A percentile compares a stretch with the other conserved stretches of the same genome.
Evolutionary conservation across 2,329 filamentous ascomycete species (phyloP).

Genomic region (Alternaria sp.): DNA sequence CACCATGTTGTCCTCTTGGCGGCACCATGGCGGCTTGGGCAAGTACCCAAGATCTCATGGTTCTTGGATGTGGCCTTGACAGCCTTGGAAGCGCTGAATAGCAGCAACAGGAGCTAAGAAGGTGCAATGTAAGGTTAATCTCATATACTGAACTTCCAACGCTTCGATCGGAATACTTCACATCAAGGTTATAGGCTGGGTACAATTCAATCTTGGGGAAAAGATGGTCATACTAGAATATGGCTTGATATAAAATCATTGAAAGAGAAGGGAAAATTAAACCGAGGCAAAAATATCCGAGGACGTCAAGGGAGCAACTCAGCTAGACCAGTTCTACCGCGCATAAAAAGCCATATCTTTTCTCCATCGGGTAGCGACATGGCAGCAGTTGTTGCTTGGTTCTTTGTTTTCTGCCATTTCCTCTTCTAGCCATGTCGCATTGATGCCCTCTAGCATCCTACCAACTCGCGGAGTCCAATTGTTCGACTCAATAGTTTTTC

Average conservation of each 20-base stretch:
- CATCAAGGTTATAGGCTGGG: not conserved
- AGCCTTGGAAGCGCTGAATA: too few relatives aligned
- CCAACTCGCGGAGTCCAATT: slow-evolving; percentile 7
- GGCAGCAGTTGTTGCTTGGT: too few relatives aligned
- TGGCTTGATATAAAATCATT: too few relatives aligned
- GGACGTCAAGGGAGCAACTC: not conserved
- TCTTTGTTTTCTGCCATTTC: not conserved
- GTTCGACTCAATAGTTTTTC: not conserved
- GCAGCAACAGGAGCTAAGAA: not conserved
- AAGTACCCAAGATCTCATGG: not conserved
- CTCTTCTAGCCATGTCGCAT: not conserved
- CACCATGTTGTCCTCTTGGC: slow-evolving; percentile 7
- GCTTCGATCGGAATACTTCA: not conserved
- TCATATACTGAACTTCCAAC: not conserved
- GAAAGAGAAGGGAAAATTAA: too few relatives aligned
- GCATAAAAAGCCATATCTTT: not conserved
- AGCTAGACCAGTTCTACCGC: not conserved
- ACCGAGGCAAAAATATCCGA: too few relatives aligned
- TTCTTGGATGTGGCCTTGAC: not conserved
- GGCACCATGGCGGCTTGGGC: not conserved
- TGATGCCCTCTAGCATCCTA: slow-evolving; percentile 6
- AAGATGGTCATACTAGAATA: too few relatives aligned
- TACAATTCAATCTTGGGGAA: too few relatives aligned
- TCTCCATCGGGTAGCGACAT: too few relatives aligned
- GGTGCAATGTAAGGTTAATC: too few relatives aligned